Evolutionary conservation across 345 rosid genomes (phyloP).

Genomic region (Viola odorata): DNA sequence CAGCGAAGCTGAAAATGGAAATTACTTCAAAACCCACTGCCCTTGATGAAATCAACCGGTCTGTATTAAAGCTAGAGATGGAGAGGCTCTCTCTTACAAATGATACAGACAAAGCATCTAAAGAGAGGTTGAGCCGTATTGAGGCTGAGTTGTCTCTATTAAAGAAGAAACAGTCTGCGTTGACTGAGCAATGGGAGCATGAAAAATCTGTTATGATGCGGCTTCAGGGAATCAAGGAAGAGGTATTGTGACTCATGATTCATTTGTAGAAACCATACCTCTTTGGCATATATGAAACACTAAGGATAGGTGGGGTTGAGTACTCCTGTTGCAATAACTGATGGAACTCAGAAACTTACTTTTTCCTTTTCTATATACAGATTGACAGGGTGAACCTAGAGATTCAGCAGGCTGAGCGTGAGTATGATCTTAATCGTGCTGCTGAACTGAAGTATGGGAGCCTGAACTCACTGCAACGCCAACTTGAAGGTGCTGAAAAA

Average conservation of each 20-base stretch:
- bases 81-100: constrained; percentile 91
- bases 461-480: constrained; percentile 81
- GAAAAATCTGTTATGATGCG: constrained; percentile 95
- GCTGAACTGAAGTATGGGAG: constrained; percentile 97
- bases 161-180: constrained; percentile 75
- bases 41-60: constrained; percentile 91
- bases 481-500: constrained; percentile 74
- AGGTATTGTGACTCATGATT: constrained; percentile 34
- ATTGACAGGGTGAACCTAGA: constrained; percentile 92
- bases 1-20: constrained; percentile 98
- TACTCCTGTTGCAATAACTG: not conserved
- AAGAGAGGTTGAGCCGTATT: constrained; percentile 79
- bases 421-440: constrained; percentile 96
- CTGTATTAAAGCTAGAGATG: constrained; percentile 94
- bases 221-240: constrained; percentile 93
- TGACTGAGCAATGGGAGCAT: constrained; percentile 98
- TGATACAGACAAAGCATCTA: constrained; percentile 90
- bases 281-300: not conserved
- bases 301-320: not conserved
- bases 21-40: constrained; percentile 98
- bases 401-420: constrained; percentile 98
- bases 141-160: constrained; percentile 67
- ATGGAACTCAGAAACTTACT: constrained; percentile 1
- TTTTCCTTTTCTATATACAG: constrained; percentile 28
- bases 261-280: not conserved